Evolutionary conservation across 495 filamentous ascomycete genomes (phyloP).

Genomic region (Neurospora cerealis): DNA sequence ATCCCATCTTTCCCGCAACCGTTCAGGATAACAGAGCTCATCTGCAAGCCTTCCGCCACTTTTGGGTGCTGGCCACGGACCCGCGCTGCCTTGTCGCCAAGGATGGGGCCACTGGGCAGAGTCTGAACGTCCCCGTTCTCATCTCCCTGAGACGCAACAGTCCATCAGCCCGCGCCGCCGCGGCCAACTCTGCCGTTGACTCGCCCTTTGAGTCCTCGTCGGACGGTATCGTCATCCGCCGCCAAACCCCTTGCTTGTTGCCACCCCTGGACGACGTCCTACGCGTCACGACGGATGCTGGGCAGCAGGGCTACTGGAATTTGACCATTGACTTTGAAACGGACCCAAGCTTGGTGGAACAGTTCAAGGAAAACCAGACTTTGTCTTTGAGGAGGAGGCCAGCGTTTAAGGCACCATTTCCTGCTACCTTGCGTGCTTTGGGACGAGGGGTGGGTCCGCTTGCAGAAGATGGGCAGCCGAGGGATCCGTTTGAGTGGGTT

Average conservation of each 20-base stretch:
- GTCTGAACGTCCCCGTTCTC: constrained; percentile 60
- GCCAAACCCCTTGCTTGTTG: constrained; percentile 67
- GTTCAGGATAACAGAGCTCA: constrained; percentile 91
- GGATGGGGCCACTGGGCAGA: constrained; percentile 72
- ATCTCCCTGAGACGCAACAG: constrained; percentile 24
- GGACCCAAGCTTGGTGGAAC: constrained; percentile 52
- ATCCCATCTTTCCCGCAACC: constrained; percentile 79
- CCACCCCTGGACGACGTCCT: constrained; percentile 65
- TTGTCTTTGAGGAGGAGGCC: constrained; percentile 75
- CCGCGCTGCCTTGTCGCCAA: constrained; percentile 77
- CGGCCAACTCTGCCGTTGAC: neutral
- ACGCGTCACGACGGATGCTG: constrained; percentile 50
- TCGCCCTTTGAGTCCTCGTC: neutral
- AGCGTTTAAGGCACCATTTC: constrained; percentile 60
- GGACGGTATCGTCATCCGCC: constrained; percentile 12
- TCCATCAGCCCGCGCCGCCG: constrained; percentile 12
- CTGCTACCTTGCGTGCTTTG: constrained; percentile 60
- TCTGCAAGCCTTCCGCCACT: constrained; percentile 91
- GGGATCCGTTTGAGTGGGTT: constrained; percentile 60
- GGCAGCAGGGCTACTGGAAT: constrained; percentile 71
- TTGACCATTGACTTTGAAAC: constrained; percentile 67
- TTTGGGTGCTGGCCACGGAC: constrained; percentile 93
- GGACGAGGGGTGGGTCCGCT: constrained; percentile 30
- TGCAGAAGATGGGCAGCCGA: neutral
- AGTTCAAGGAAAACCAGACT: constrained; percentile 66